phyloP scores from a whole-genome alignment of 345 rosid genomes.

The Hirschfeldia incana region DNA sequence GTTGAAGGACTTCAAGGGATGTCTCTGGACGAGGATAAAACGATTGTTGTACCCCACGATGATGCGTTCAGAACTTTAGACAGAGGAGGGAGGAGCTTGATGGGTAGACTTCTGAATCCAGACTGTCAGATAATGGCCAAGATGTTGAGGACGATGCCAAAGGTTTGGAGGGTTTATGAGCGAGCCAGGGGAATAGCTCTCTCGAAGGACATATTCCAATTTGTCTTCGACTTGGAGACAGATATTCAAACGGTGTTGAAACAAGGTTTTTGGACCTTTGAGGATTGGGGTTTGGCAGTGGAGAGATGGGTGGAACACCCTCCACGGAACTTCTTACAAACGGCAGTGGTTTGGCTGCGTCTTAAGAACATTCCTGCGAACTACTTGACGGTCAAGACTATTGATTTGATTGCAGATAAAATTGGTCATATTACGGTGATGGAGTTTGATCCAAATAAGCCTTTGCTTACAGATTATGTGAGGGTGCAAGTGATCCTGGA shows the following conservation, averaged over 20 bases:
- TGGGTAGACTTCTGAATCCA: not conserved
- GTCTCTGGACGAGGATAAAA: not conserved
- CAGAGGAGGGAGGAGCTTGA: not conserved
- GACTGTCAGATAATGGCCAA: not conserved
- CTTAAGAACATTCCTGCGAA: not conserved
- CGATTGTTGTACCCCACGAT: not conserved
- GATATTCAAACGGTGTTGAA: too few species aligned
- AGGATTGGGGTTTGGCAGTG: too few species aligned
- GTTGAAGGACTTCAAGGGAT: not conserved
- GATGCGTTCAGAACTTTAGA: not conserved
- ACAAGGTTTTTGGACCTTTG: too few species aligned
- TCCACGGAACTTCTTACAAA: not conserved
- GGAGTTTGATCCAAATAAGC: not conserved
- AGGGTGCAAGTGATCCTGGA: not conserved
- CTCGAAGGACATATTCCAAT: not conserved
- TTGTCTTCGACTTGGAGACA: not conserved
- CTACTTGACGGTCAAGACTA: not conserved
- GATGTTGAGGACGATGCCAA: not conserved
- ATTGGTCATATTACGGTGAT: not conserved
- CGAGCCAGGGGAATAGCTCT: not conserved
- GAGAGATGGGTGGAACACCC: not conserved
- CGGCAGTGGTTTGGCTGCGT: not conserved
- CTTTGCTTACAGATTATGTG: not conserved
- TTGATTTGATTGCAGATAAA: not conserved
- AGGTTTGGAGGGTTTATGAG: not conserved